A percentile compares a stretch with the other conserved stretches of the same genome.
Evolutionary conservation across 257 asterid species (phyloP).

Genomic region (Nicotiana obtusifolia): DNA sequence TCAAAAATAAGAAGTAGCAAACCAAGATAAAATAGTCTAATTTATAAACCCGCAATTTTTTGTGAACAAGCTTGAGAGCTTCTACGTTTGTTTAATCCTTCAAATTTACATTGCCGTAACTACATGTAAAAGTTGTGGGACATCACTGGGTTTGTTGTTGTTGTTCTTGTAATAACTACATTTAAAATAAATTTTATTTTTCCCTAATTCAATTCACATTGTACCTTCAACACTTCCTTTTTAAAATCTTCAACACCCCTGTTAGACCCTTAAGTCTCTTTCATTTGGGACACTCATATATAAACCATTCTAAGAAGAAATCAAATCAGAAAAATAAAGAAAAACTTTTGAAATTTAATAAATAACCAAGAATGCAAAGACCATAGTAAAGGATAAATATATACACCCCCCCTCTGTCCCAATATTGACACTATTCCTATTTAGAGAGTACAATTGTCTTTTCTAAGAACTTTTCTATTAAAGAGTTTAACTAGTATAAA

Average conservation of each 20-base stretch:
- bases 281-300: neutral
- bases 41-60: neutral
- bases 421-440: neutral
- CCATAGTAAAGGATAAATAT: neutral
- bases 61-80: neutral
- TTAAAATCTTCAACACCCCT: neutral
- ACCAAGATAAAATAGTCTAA: neutral
- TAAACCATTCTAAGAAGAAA: neutral
- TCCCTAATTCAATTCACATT: neutral
- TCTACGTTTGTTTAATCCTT: neutral
- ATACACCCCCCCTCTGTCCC: neutral
- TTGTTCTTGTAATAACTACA: no score
- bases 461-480: neutral
- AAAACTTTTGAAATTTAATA: no score
- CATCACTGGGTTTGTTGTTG: no score
- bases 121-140: neutral
- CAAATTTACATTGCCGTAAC: neutral
- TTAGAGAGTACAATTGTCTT: neutral
- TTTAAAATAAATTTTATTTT: neutral
- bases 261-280: neutral
- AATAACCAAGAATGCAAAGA: neutral
- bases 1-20: neutral
- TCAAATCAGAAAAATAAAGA: neutral
- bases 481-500: neutral
- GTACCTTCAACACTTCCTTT: neutral